Evolutionary conservation across 2,329 filamentous ascomycete genomes (phyloP).

Genomic region (Diplodia scrobiculata): DNA sequence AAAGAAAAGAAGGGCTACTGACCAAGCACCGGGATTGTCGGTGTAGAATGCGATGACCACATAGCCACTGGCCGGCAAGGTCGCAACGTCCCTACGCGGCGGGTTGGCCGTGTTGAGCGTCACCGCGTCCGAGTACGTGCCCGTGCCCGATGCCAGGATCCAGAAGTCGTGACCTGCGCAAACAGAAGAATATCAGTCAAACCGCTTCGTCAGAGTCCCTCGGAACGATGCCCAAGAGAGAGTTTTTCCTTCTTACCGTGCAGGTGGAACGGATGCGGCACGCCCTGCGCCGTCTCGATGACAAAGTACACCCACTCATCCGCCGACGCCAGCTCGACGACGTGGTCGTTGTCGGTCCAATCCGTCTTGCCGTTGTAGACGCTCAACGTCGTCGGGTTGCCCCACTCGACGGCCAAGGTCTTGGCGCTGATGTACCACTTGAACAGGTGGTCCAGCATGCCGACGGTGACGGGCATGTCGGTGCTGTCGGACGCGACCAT

Average conservation of each 20-base stretch:
- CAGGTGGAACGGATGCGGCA: constrained; percentile 38
- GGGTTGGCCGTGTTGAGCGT: constrained; percentile 39
- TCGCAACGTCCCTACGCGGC: constrained; percentile 39
- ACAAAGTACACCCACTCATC: constrained; percentile 35
- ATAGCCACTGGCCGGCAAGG: constrained; percentile 41
- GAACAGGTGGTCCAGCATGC: constrained; percentile 34
- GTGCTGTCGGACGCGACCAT: constrained; percentile 31
- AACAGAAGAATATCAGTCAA: neutral
- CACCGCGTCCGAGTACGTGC: constrained; percentile 31
- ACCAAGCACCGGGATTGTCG: constrained; percentile 54
- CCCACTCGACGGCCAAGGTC: constrained; percentile 53
- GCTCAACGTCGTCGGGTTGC: constrained; percentile 50
- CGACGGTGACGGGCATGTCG: constrained; percentile 36
- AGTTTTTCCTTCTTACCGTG: constrained; percentile 30
- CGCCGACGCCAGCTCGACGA: constrained; percentile 33
- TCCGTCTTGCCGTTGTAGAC: constrained; percentile 37
- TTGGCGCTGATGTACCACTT: constrained; percentile 49
- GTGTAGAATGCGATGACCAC: constrained; percentile 56
- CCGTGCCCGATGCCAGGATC: constrained; percentile 47
- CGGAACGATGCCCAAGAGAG: too few relatives aligned
- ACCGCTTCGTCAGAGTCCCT: neutral
- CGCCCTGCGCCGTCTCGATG: constrained; percentile 32
- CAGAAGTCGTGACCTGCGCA: constrained; percentile 57
- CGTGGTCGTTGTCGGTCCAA: constrained; percentile 32
- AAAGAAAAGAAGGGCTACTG: neutral